Evolutionary conservation across 2,329 filamentous ascomycete genomes (phyloP), one percentile per base, ranked within the genome.

Genomic region (Dactylellina leptospora): DNA sequence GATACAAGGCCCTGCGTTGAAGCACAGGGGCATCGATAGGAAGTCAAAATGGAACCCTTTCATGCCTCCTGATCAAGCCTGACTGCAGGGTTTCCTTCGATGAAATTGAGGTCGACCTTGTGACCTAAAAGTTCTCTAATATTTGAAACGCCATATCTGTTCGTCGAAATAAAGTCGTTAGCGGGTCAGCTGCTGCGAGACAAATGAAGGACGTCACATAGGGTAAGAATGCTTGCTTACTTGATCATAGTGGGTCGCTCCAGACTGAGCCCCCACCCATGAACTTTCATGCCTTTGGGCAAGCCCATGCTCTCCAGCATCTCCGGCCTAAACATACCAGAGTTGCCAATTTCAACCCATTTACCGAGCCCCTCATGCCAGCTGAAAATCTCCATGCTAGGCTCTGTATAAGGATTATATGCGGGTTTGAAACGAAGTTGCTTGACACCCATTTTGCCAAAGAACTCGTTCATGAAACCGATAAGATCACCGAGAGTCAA

Each of bases 161-260:
- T 56, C 8, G 40, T 60, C 45, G 55, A 30, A 42, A 53, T 74
- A 75, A 78, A 48, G 54, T 23, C n/a, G n/a, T n/a, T 44, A 22
- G 5, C 11, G 16, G 50, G 36, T 58, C 38, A 63, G 50, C 28
- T 6, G 5, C 13, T 45, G 30, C 10, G 6, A 25, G 44, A 13
- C 20, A 48, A 45, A 13, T 11, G 56, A 48, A 33, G 13, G 18
- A 53, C 13, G 28, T 16, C 11, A 33, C 30, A 6, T 13, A 6
- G 30, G 6, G 1, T 2, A 1, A 8, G 40, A 42, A 50, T 28
- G n/a, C 25, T 23, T 40, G 48, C 85, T 80, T 83, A 96, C 85
- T 96, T 95, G 83, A 97, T 96, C 95, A 97, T 99, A 9, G 95
- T 97, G 66, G 95, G 95, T 77, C 95, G 83, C 84, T 99, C 95